Percentiles rank a stretch among this genome's conserved stretches.
phyloP scores from a whole-genome alignment of 1,284 basidiomycete genomes.

The Trichosporon inkin region DNA sequence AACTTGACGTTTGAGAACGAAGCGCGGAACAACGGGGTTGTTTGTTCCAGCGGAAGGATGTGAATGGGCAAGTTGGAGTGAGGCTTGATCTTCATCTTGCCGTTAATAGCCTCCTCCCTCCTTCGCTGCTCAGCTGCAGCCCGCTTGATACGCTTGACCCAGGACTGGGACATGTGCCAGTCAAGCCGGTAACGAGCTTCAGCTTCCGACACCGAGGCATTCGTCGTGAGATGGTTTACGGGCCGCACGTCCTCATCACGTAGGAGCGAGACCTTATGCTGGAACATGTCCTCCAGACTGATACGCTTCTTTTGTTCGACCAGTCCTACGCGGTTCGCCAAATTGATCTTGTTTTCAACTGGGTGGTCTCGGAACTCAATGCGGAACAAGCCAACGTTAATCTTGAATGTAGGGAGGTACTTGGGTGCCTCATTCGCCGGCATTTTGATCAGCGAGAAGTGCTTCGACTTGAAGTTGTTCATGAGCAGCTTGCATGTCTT shows the following conservation, averaged over 20 bases:
- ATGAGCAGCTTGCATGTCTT: conserved; percentile 68
- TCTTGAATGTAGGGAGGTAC: conserved; percentile 60
- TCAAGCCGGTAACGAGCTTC: conserved; percentile 73
- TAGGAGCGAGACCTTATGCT: conserved; percentile 65
- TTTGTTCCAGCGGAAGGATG: conserved; percentile 51
- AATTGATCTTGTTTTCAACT: conserved; percentile 73
- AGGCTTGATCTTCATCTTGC: conserved; percentile 36
- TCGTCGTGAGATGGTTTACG: conserved; percentile 27
- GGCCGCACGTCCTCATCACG: conserved; percentile 23
- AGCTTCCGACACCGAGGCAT: conserved; percentile 59
- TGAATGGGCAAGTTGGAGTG: conserved; percentile 51
- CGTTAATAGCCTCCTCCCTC: conserved; percentile 46
- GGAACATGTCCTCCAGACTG: conserved; percentile 75
- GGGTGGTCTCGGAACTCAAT: conserved; percentile 85
- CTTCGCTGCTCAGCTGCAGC: conserved; percentile 52
- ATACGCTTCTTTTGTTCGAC: conserved; percentile 70
- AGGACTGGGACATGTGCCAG: conserved; percentile 71
- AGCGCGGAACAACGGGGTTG: conserved; percentile 72
- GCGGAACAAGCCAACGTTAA: conserved; percentile 62
- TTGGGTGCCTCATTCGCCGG: conserved; percentile 71
- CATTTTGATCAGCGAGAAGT: conserved; percentile 42
- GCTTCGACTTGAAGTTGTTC: conserved; percentile 26
- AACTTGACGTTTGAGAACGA: conserved; percentile 62
- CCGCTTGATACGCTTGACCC: conserved; percentile 59
- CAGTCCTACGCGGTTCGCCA: conserved; percentile 72